Evolutionary conservation across 2,329 filamentous ascomycete genomes (phyloP), one percentile per base, ranked within the genome.

Genomic region (Alternaria hordeiaustralica): DNA sequence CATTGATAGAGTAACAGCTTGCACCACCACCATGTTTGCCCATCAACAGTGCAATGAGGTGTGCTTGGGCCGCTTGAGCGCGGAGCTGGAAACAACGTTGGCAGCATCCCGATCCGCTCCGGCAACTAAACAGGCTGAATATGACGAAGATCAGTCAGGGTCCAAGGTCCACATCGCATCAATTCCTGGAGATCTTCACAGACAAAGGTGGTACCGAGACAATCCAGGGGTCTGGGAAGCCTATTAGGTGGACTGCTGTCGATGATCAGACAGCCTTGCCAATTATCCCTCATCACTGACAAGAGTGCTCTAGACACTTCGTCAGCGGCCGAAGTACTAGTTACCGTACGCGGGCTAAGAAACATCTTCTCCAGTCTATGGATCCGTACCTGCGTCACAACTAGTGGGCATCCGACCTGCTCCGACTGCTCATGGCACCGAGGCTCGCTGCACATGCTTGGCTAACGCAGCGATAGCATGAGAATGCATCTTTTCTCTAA

Each of bases 361-460:
- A 33, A 8, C 28, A 20, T 58, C 43, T 28, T 47, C 44, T 53
- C 60, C 43, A 26, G 25, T 44, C 56, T 25, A 50, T 30, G 50
- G 33, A 9, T 60, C 28, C 44, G 60, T 63, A 63, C 60, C 60
- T 63, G 60, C 56, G 60, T 63, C 44, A 55, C 54, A 57, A 50
- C 28, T 44, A 55, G 56, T 44, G n/a, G 50, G 41, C 56, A 30
- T 47, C 56, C 56, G 56, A 50, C 33, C 44, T 28, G 45, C 51
- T 51, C 60, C 56, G 60, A 60, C 21, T 6, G n/a, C 44, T 50
- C 12, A 44, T 47, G 21, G 44, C 60, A 59, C 60, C 60, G 60
- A 59, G 60, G 47, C 55, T 25, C 23, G 10, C 55, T 18, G 44
- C 12, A 49, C 30, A 43, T 33, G 25, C 43, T 56, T 56, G 54